Percentiles rank a stretch among this genome's conserved stretches.
These are phyloP conservation scores for Craspedostauros australis DNA, from an alignment of 108 stramenopile species.

Conservation along the genomic window DNA sequence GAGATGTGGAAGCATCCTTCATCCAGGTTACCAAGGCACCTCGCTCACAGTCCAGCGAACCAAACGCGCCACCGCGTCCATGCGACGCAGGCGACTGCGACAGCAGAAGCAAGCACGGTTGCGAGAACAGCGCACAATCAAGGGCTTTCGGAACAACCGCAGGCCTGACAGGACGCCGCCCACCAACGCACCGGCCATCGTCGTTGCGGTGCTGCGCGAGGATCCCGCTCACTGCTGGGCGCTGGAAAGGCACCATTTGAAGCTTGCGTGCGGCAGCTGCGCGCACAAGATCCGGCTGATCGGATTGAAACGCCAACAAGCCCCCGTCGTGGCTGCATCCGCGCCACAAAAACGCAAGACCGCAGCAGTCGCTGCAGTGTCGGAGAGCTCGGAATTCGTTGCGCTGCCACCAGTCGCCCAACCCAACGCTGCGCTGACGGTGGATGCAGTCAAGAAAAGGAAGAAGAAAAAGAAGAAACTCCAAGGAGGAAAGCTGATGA, in stretches of 20 bases:
- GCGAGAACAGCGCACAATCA: conserved; percentile 3
- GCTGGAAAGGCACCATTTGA: conserved; percentile 21
- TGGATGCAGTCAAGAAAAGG: too few relatives aligned
- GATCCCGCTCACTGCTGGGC: conserved; percentile 4
- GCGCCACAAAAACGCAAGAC: too few relatives aligned
- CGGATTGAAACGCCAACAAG: conserved; percentile 12
- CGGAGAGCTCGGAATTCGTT: too few relatives aligned
- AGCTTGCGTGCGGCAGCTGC: conserved; percentile 18
- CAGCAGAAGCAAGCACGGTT: conserved; percentile 1
- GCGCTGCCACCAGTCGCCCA: too few relatives aligned
- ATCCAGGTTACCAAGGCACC: conserved; percentile 22
- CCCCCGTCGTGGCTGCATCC: too few relatives aligned
- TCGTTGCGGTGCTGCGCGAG: conserved; percentile 1
- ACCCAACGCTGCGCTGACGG: too few relatives aligned
- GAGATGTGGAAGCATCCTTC: conserved; percentile 13
- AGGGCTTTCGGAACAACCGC: background rate
- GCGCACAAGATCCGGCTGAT: conserved; percentile 3
- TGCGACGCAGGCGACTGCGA: conserved; percentile 14
- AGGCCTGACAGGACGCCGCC: background rate
- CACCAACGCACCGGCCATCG: background rate
- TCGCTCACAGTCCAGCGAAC: conserved; percentile 1
- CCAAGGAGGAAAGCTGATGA: too few relatives aligned
- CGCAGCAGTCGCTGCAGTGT: too few relatives aligned
- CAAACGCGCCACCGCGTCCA: background rate
- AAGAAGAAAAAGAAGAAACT: too few relatives aligned